A percentile compares a stretch with the other conserved stretches of the same genome.
Conservation (phyloP, 805 yeast genomes). For the Candida germanica region DNA sequence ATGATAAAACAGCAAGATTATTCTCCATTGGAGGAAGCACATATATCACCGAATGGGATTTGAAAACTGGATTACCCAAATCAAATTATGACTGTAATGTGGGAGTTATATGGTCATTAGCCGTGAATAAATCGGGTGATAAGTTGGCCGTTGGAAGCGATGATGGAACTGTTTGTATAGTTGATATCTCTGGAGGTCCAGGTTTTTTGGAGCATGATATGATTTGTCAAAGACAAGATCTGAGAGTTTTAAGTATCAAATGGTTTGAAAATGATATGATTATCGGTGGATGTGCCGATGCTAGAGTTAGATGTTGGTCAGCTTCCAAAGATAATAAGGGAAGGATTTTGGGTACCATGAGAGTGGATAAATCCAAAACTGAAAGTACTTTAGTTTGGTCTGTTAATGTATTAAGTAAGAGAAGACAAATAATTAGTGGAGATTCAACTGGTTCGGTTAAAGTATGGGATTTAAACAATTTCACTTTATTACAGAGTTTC, state of each 20-base stretch:
- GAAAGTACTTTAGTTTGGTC: conserved; percentile 94
- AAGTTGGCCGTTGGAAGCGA: conserved; percentile 90
- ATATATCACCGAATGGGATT: conserved; percentile 87
- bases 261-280: conserved; percentile 68
- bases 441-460: conserved; percentile 94
- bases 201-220: conserved; percentile 75
- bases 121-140: conserved; percentile 56
- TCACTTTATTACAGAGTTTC: conserved; percentile 77
- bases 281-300: conserved; percentile 96
- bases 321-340: conserved; percentile 48
- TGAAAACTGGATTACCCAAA: conserved; percentile 66
- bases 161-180: conserved; percentile 82
- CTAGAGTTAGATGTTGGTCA: conserved; percentile 82
- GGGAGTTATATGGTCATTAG: conserved; percentile 89
- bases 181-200: conserved; percentile 83
- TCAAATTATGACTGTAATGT: conserved; percentile 85
- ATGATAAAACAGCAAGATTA: conserved; percentile 62
- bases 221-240: conserved; percentile 78
- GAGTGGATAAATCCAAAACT: conserved; percentile 82
- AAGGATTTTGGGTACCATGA: conserved; percentile 76
- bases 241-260: conserved; percentile 72
- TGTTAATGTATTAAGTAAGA: conserved; percentile 57
- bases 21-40: conserved; percentile 96
- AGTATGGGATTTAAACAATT: conserved; percentile 83
- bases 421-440: conserved; percentile 83